phyloP scores from a whole-genome alignment of 331 rosid species.

The Acacia concinna region DNA sequence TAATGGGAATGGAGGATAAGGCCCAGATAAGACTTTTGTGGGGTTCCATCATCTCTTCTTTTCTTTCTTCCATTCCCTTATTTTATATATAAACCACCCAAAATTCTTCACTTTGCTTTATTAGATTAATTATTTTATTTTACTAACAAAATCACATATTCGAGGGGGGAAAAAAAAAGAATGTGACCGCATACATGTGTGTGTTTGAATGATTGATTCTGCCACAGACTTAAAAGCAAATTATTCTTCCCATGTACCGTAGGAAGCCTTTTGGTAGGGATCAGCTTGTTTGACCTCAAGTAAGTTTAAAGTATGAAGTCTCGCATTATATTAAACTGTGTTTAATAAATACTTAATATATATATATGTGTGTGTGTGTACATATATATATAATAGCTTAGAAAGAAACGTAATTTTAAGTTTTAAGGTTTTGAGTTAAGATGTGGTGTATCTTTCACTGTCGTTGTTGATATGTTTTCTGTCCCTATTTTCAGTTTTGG shows the following conservation, averaged over 20 bases:
- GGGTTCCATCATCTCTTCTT: slow-evolving; percentile 21
- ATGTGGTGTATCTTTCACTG: too few species aligned
- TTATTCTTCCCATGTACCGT: background rate
- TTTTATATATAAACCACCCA: slow-evolving; percentile 16
- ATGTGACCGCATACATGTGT: background rate
- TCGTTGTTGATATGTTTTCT: too few species aligned
- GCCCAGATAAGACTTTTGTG: slow-evolving; percentile 27
- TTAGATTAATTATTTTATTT: background rate
- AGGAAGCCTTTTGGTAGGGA: background rate
- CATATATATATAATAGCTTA: too few species aligned
- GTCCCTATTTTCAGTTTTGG: too few species aligned
- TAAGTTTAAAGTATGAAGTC: too few species aligned
- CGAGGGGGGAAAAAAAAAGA: too few species aligned
- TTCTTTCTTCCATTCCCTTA: background rate
- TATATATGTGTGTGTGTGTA: too few species aligned
- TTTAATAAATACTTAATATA: too few species aligned
- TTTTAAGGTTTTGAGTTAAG: background rate
- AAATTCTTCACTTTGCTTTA: slow-evolving; percentile 6
- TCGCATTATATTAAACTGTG: too few species aligned
- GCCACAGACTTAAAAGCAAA: background rate
- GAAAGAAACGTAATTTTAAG: too few species aligned
- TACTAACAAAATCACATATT: background rate
- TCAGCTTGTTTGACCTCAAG: background rate
- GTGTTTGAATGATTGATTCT: background rate
- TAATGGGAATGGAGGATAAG: slow-evolving; percentile 28